Evolutionary conservation across 768 basidiomycete genomes (phyloP).

Genomic region (Tricholoma matsutake): DNA sequence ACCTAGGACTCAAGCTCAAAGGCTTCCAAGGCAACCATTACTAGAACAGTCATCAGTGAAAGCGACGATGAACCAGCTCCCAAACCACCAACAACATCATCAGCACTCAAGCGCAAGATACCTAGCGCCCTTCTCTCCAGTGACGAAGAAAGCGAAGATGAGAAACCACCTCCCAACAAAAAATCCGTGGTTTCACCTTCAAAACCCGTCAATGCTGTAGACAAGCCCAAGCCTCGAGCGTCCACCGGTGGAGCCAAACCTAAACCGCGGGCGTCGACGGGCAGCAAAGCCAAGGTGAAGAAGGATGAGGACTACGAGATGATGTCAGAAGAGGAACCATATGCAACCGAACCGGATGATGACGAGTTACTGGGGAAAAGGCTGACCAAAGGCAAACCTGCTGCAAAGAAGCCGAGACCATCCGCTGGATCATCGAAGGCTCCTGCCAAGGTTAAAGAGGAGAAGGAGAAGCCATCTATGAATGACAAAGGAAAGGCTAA

Average conservation of each 20-base stretch:
- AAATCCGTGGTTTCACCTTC: slow-evolving; percentile 28
- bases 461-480: slow-evolving; percentile 10
- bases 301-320: slow-evolving; percentile 28
- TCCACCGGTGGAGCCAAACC: slow-evolving; percentile 12
- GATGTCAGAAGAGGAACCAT: too few relatives aligned
- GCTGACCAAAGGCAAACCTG: slow-evolving; percentile 13
- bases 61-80: too few relatives aligned
- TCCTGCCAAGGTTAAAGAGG: slow-evolving; percentile 7
- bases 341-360: too few relatives aligned
- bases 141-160: slow-evolving; percentile 38
- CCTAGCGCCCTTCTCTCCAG: slow-evolving; percentile 29
- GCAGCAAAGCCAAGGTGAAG: slow-evolving; percentile 19
- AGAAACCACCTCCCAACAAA: slow-evolving; percentile 38
- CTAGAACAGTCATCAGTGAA: too few relatives aligned
- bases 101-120: slow-evolving; percentile 31
- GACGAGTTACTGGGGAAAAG: slow-evolving; percentile 15
- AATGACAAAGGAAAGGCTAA: slow-evolving; percentile 15
- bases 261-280: slow-evolving; percentile 19
- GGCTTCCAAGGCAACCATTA: too few relatives aligned
- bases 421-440: slow-evolving; percentile 1
- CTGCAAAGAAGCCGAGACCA: slow-evolving; percentile 16
- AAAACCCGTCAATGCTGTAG: not conserved
- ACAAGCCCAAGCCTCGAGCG: slow-evolving; percentile 15
- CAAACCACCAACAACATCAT: not conserved
- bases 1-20: not conserved